phyloP scores from a whole-genome alignment of 2,329 filamentous ascomycete species.

The Nemania sp. region DNA sequence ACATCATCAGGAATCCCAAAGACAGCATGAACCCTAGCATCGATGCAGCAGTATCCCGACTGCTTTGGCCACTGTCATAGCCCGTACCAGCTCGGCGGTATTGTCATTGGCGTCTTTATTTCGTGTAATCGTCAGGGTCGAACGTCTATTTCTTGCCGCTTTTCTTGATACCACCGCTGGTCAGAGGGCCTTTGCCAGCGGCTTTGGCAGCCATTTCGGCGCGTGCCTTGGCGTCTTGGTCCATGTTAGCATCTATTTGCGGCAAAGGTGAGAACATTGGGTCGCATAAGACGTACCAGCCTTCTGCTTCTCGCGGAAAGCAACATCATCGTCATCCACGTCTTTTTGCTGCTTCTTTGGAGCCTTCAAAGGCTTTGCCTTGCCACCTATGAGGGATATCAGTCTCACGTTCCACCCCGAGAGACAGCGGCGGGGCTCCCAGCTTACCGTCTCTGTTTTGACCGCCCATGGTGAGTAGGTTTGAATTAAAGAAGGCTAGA shows the following conservation, averaged over 20 bases:
- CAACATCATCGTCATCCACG: conserved; percentile 83
- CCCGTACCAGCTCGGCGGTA: conserved; percentile 25
- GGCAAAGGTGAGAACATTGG: neutral
- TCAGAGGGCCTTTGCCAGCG: conserved; percentile 85
- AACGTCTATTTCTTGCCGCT: conserved; percentile 84
- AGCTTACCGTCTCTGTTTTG: conserved; percentile 65
- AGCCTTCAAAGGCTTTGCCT: conserved; percentile 83
- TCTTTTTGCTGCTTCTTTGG: conserved; percentile 85
- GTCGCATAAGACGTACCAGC: conserved; percentile 64
- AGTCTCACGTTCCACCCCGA: conserved; percentile 7
- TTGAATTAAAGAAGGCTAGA: neutral
- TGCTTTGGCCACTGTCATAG: conserved; percentile 3
- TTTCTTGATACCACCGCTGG: conserved; percentile 91
- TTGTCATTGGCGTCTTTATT: conserved; percentile 18
- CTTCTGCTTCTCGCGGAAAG: conserved; percentile 80
- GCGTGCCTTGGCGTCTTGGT: conserved; percentile 75
- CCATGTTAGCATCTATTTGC: conserved; percentile 9
- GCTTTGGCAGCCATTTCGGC: conserved; percentile 83
- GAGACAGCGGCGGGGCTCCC: conserved; percentile 1
- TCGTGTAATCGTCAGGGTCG: conserved; percentile 27
- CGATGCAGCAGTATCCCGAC: conserved; percentile 1
- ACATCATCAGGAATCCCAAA: conserved; percentile 27
- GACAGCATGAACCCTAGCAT: conserved; percentile 12
- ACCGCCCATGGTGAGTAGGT: conserved; percentile 62
- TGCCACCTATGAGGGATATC: conserved; percentile 63